Evolutionary conservation across 1,284 basidiomycete genomes (phyloP), one percentile per base, ranked within the genome.

Genomic region (Ustilago cynodontis): DNA sequence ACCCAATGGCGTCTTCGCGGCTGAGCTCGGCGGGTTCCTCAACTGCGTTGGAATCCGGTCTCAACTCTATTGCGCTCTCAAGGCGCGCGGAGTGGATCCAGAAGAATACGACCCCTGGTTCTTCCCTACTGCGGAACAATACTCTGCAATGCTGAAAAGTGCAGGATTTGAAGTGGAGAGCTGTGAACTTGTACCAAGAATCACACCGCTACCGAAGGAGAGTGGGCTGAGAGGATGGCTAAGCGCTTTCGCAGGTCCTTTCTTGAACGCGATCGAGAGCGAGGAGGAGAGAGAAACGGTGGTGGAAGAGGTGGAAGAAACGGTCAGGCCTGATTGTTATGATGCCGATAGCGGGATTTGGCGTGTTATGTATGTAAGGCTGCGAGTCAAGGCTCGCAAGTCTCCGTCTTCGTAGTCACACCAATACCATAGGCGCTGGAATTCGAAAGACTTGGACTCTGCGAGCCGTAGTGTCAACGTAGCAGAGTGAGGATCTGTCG

Each of bases 341-440:
- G 70, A 77, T 51, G 45, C 22, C 0, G 35, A 35, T 7, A 51
- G 39, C 18, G 65, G 60, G 14, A 9, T 41, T 3, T 77, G 70
- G 74, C 54, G 39, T n/a, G 61, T 77, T 14, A 72, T 77, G 74
- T 77, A 77, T 50, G 70, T 72, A 4, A 18, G 74, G 4, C 56
- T 77, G 33, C 31, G 74, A 10, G 59, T 77, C n/a, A 64, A 66
- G 28, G 72, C 64, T 29, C 51, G 45, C 29, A 65, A 62, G 39
- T 58, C 31, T 33, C 31, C 31, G 6, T 11, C 59, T 26, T 7
- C 43, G 39, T 20, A 41, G 39, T 16, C 10, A n/a, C 22, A 18
- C 45, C 20, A 47, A 9, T 9, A 49, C 26, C 8, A 9, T 9
- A 18, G 14, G 47, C 47, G 11, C n/a, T n/a, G n/a, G n/a, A n/a